phyloP scores from a whole-genome alignment of 306 rosid species.

The Pueraria montana region DNA sequence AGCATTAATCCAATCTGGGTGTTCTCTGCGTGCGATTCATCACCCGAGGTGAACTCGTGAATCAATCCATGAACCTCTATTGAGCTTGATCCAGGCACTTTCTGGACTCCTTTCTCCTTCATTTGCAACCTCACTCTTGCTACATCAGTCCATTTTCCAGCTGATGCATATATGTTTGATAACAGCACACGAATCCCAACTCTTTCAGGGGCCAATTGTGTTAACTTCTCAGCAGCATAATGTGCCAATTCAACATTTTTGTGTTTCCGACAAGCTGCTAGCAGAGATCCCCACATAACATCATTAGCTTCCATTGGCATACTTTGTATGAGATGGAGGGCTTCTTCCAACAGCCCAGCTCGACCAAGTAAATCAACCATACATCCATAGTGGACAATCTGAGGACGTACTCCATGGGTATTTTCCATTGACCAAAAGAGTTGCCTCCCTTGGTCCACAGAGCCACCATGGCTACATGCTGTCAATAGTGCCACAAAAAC shows the following conservation, averaged over 20 bases:
- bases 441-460: constrained; percentile 66
- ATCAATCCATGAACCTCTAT: constrained; percentile 68
- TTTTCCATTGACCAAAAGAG: constrained; percentile 69
- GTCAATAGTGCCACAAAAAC: constrained; percentile 78
- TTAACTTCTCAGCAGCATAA: constrained; percentile 66
- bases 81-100: constrained; percentile 76
- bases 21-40: constrained; percentile 63
- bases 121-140: constrained; percentile 80
- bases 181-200: constrained; percentile 71
- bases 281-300: constrained; percentile 80
- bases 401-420: constrained; percentile 61
- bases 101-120: constrained; percentile 73
- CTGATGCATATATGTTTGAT: constrained; percentile 81
- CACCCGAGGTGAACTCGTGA: constrained; percentile 78
- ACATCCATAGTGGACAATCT: constrained; percentile 80
- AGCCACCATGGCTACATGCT: constrained; percentile 80
- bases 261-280: constrained; percentile 84
- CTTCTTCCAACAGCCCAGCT: constrained; percentile 75
- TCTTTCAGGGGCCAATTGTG: constrained; percentile 60
- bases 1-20: constrained; percentile 65
- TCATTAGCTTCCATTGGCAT: constrained; percentile 86
- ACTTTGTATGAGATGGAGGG: constrained; percentile 65
- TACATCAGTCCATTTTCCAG: constrained; percentile 83
- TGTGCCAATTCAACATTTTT: constrained; percentile 67
- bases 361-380: constrained; percentile 86